Percentiles rank a stretch among this genome's conserved stretches.
Conservation (phyloP, 768 basidiomycete species). For the Solioccasus polychromus region DNA sequence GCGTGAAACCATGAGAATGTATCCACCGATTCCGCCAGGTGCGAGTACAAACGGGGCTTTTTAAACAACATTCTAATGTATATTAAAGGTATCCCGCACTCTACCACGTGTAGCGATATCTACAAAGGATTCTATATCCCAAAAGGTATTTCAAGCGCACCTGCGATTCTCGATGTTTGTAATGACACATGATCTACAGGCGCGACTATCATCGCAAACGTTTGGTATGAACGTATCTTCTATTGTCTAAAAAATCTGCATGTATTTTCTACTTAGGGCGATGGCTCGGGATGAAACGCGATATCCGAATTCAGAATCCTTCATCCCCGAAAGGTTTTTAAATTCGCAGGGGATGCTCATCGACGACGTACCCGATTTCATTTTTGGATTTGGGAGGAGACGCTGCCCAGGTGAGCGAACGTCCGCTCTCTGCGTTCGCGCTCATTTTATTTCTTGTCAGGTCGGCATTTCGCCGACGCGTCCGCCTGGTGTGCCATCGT, state of each 20-base stretch:
- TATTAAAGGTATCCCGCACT: conserved; percentile 18
- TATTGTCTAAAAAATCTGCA: neutral
- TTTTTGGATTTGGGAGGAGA: conserved; percentile 11
- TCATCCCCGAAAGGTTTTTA: conserved; percentile 14
- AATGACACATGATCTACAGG: conserved; percentile 1
- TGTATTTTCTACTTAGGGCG: neutral
- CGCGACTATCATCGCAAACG: conserved; percentile 3
- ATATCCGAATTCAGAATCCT: conserved; percentile 8
- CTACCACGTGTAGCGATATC: conserved; percentile 33
- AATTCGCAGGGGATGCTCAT: conserved; percentile 6
- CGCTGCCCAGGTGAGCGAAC: conserved; percentile 2
- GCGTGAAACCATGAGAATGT: conserved; percentile 16
- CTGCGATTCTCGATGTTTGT: neutral
- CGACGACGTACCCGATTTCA: neutral
- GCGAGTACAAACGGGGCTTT: neutral
- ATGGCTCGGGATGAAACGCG: conserved; percentile 12
- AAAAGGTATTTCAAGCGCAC: conserved; percentile 35
- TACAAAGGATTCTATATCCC: conserved; percentile 50
- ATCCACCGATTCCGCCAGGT: conserved; percentile 15
- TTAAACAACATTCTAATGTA: neutral
- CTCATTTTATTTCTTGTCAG: neutral
- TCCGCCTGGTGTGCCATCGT: conserved; percentile 7
- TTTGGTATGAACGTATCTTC: conserved; percentile 1
- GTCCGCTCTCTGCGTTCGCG: neutral
- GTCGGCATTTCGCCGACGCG: conserved; percentile 7